Evolutionary conservation across 345 rosid species (phyloP), one percentile per base, ranked within the genome.

Genomic region (Euphorbia lathyris): DNA sequence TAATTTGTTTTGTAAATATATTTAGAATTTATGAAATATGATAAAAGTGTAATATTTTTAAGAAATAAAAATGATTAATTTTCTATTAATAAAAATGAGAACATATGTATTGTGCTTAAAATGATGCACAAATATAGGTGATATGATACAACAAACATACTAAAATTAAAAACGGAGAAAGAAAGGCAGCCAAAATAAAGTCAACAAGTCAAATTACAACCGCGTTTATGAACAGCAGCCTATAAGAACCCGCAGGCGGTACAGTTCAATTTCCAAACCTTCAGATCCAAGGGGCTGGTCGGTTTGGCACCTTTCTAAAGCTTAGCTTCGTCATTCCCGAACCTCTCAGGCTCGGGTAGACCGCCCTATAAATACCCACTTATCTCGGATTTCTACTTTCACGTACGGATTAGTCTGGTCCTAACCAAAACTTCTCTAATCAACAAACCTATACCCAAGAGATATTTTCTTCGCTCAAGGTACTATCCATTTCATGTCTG

Each of bases 151-250:
- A 0, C 6, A n/a, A n/a, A 40, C 43, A 40, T 40, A 6, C 43
- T 12, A 45, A 45, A 45, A 45, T 12, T 45, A 45, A 45, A 45
- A 45, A 45, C 45, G 5, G 36, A 32, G 36, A 32, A 40, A 40
- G 45, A n/a, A n/a, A n/a, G n/a, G n/a, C n/a, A n/a, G 7, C 38
- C 38, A 34, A 32, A 6, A 12, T 2, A 55, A 40, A 45, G 72
- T 68, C 72, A 57, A 40, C 67, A 42, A 12, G 71, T 68, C 63
- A 57, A 57, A 57, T 23, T 26, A 7, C 26, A 22, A 40, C 23
- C 34, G 63, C 72, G 63, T 42, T 14, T 17, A 40, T 42, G 53
- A 63, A 74, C 75, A 1, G 75, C 78, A 66, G 82, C 76, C 71
- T 59, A 53, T 29, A 12, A 26, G 65, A 79, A 60, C 66, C 55